Evolutionary conservation across 2,329 filamentous ascomycete species (phyloP).

Genomic region (Fusarium nodosum): DNA sequence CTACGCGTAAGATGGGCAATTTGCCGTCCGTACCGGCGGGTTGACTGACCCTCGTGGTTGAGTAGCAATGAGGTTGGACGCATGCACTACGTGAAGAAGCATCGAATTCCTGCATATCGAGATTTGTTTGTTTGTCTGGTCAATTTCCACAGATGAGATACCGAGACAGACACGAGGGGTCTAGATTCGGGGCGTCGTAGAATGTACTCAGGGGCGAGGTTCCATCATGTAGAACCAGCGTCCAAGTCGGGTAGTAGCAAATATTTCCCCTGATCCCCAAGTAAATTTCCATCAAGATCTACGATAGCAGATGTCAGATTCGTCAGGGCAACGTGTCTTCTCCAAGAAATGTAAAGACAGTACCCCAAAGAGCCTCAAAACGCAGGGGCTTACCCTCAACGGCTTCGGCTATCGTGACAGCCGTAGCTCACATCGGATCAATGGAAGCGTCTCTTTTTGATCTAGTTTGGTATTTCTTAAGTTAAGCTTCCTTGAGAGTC

Average conservation of each 20-base stretch:
- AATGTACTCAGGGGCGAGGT: constrained; percentile 18
- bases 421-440: constrained; percentile 45
- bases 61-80: constrained; percentile 13
- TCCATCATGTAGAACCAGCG: constrained; percentile 18
- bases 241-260: constrained; percentile 20
- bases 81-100: constrained; percentile 20
- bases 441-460: constrained; percentile 46
- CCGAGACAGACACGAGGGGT: background rate
- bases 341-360: background rate
- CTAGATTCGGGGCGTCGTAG: constrained; percentile 8
- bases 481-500: constrained; percentile 1
- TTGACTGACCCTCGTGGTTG: constrained; percentile 3
- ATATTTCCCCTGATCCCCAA: background rate
- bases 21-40: constrained; percentile 31
- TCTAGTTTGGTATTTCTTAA: constrained; percentile 31
- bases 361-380: constrained; percentile 27
- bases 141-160: background rate
- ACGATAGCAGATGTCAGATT: constrained; percentile 7
- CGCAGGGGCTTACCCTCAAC: constrained; percentile 39
- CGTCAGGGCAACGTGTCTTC: background rate
- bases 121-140: background rate
- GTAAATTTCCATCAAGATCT: constrained; percentile 13
- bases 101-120: constrained; percentile 24
- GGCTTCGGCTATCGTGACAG: constrained; percentile 49
- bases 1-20: constrained; percentile 1